Base-by-base conservation (phyloP, 345 rosid genomes). In the Corymbia maculata region DNA sequence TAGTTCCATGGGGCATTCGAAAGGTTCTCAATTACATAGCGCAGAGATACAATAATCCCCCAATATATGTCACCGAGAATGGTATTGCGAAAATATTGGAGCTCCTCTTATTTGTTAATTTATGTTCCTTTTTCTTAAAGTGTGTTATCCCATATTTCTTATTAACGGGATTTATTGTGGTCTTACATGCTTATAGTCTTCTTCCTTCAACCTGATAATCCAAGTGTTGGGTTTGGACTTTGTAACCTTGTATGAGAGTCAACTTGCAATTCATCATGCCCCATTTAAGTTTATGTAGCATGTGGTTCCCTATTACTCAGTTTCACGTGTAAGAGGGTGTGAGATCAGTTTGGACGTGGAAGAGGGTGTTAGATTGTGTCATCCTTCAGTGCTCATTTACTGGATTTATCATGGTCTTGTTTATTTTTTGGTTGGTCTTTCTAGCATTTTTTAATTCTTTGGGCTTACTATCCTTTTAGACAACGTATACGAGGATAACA, bases 1-100 rank as follows among this genome's bases (percentile, higher is more conserved):
- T 94, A 90, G 98, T 95, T 92, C 99, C 99, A 75, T 97, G 98
- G 98, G 99, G 99, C 90, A 92, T 97, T 86, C 93, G 95, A 80
- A 96, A 90, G 93, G 93, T 91, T 87, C 94, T 97, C 66, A 96
- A 93, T 90, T 94, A 95, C 92, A 87, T 97, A 80, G 92, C 93
- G 1, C 30, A 90, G 90, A 93, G 88, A 86, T 97, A 95, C 94
- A 94, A 94, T 57, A 94, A 92, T 85, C 94, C 96, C 80, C 92
- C 90, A 85, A 92, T 97, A 88, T 95, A 90, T 90, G 85, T 97
- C 51, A 96, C 99, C 2, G 99, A 97, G 90, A 97, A 95, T 64
- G 99, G 99, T 95, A 95, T 17, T 85, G n/a, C 59, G 52, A 10
- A n/a, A 50, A 51, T 36, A 87, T 28, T 50, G 86, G 55, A 28